Percentiles rank a stretch among this genome's conserved stretches.
Conservation (phyloP, 176 grass and related monocot species). For the Aegilops umbellulata region DNA sequence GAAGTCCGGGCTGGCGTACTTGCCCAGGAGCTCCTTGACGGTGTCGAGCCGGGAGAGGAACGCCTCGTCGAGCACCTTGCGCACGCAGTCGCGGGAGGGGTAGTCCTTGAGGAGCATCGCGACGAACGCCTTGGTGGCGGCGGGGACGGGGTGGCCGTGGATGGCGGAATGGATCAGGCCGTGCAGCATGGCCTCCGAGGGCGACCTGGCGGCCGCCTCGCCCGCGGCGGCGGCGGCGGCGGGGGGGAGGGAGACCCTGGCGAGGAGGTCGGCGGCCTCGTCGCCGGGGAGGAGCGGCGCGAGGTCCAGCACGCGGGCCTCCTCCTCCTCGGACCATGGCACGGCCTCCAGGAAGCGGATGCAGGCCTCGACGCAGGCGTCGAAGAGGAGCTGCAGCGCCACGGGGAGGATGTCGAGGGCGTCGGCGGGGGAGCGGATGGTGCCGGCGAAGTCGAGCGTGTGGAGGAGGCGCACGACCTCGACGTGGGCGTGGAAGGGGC, state of each 20-base stretch:
- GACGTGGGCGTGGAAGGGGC: conserved; percentile 58
- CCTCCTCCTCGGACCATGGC: conserved; percentile 67
- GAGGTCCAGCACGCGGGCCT: conserved; percentile 43
- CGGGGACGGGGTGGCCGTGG: conserved; percentile 50
- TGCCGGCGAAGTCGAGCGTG: conserved; percentile 52
- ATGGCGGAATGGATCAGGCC: conserved; percentile 71
- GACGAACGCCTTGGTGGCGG: conserved; percentile 80
- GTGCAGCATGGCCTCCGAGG: conserved; percentile 63
- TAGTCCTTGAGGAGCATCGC: conserved; percentile 84
- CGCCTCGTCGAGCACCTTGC: conserved; percentile 58
- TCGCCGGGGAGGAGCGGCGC: conserved; percentile 53
- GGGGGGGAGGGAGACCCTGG: conserved; percentile 29
- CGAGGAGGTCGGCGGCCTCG: conserved; percentile 49
- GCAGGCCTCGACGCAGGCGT: conserved; percentile 55
- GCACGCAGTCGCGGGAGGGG: conserved; percentile 54
- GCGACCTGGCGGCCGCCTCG: neutral
- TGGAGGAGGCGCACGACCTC: conserved; percentile 61
- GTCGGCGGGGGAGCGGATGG: conserved; percentile 41
- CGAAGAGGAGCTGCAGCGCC: conserved; percentile 64
- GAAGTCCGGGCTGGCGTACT: conserved; percentile 84
- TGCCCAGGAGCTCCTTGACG: conserved; percentile 81
- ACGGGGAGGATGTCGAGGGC: conserved; percentile 59
- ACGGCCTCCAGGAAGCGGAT: conserved; percentile 66
- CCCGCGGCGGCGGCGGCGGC: neutral
- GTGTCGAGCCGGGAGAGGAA: conserved; percentile 64